These are phyloP conservation scores for Eimeria maxima DNA, from an alignment of 169 alveolate species.

Conservation along the genomic window DNA sequence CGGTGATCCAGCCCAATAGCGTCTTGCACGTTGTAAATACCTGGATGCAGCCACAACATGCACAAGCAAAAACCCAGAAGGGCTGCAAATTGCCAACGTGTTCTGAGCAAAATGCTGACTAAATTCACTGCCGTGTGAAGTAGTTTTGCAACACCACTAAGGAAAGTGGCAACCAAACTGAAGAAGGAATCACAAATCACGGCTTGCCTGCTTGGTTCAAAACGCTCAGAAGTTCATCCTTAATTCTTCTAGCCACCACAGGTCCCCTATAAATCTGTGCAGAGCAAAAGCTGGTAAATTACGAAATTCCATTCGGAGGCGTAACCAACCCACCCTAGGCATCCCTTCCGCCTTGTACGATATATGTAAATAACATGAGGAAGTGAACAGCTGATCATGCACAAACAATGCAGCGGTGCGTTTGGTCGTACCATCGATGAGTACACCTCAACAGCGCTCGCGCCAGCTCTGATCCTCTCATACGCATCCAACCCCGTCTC, in stretches of 20 bases:
- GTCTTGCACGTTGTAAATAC: slow-evolving; percentile 52
- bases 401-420: not conserved
- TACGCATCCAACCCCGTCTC: slow-evolving; percentile 91
- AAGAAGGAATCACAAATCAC: not conserved
- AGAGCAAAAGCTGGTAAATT: not conserved
- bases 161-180: not conserved
- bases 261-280: slow-evolving; percentile 84
- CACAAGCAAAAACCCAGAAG: not conserved
- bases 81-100: not conserved
- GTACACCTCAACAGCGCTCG: slow-evolving; percentile 91
- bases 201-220: slow-evolving; percentile 79
- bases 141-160: not conserved
- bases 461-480: slow-evolving; percentile 93
- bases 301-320: not conserved
- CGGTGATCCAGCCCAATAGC: slow-evolving; percentile 60
- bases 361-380: not conserved
- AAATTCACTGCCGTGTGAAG: not conserved
- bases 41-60: not conserved
- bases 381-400: not conserved
- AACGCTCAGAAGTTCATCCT: slow-evolving; percentile 77
- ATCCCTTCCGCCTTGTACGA: not conserved
- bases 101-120: not conserved
- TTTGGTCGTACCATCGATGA: slow-evolving; percentile 88
- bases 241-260: slow-evolving; percentile 71
- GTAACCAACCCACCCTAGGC: not conserved